Conservation (phyloP, 2,329 filamentous ascomycete species). For the Chaetomium sp. region DNA sequence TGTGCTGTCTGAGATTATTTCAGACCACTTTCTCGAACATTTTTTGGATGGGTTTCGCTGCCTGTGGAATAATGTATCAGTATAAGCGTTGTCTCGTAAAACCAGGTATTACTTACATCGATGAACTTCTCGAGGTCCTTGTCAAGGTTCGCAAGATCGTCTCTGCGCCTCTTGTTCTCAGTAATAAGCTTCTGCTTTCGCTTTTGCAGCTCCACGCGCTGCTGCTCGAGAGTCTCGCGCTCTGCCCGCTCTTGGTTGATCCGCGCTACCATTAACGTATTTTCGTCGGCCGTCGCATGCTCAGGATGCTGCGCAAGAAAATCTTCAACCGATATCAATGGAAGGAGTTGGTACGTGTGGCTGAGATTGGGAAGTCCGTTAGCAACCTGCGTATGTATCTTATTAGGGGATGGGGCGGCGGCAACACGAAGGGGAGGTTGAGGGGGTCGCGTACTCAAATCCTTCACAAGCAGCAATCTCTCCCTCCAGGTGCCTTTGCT, state of each 20-base stretch:
- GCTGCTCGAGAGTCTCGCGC: conserved; percentile 77
- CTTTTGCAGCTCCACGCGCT: conserved; percentile 68
- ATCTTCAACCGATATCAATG: conserved; percentile 74
- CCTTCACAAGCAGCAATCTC: conserved; percentile 88
- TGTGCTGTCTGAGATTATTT: neutral
- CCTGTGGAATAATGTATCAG: conserved; percentile 41
- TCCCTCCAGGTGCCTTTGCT: conserved; percentile 81
- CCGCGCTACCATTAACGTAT: conserved; percentile 78
- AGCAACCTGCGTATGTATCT: neutral
- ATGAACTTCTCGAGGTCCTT: conserved; percentile 91
- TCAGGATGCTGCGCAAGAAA: conserved; percentile 75
- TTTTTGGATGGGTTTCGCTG: conserved; percentile 81
- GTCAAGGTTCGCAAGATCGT: conserved; percentile 85
- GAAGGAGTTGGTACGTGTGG: conserved; percentile 81
- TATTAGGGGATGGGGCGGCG: neutral
- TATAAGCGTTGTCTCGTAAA: neutral
- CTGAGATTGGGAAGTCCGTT: conserved; percentile 35
- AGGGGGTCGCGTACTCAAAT: conserved; percentile 63
- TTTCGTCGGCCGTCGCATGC: conserved; percentile 63
- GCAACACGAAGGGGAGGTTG: neutral
- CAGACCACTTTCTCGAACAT: conserved; percentile 69
- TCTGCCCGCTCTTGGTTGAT: conserved; percentile 87
- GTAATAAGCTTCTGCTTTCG: conserved; percentile 56
- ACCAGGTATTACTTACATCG: conserved; percentile 51
- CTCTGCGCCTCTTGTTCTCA: conserved; percentile 85